Evolutionary conservation across 148 eudicot genomes (phyloP).

Genomic region (Rhododendron ferrugineum): DNA sequence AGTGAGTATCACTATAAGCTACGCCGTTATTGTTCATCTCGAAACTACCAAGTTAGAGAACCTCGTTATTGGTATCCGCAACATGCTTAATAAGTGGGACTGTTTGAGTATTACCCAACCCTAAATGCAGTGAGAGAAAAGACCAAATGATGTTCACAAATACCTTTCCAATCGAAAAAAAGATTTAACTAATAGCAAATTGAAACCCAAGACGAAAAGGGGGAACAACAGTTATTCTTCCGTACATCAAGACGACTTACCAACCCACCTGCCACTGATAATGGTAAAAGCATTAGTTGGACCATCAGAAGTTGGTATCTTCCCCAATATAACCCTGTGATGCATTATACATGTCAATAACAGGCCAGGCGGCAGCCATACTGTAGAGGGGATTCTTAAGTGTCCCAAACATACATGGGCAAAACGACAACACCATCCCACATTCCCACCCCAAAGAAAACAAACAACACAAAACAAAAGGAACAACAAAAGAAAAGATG

Average conservation of each 20-base stretch:
- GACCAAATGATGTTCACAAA: neutral
- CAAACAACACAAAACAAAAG: neutral
- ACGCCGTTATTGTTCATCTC: neutral
- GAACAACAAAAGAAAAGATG: neutral
- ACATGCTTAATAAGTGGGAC: neutral
- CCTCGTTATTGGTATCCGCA: neutral
- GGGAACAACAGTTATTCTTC: slow-evolving; percentile 22
- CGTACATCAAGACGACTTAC: slow-evolving; percentile 44
- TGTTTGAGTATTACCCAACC: neutral
- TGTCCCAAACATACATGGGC: slow-evolving; percentile 5
- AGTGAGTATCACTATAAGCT: neutral
- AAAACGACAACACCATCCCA: slow-evolving; percentile 1
- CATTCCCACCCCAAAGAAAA: neutral
- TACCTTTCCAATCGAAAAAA: neutral
- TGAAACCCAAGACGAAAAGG: slow-evolving; percentile 5
- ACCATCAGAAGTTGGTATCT: slow-evolving; percentile 86
- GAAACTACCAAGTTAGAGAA: neutral
- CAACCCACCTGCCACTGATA: slow-evolving; percentile 92
- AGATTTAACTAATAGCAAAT: neutral
- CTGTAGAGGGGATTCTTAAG: slow-evolving; percentile 22
- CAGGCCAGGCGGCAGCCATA: slow-evolving; percentile 36
- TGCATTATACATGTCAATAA: slow-evolving; percentile 61
- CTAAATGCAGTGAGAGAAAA: neutral
- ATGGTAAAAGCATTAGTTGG: slow-evolving; percentile 75
- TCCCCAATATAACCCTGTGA: slow-evolving; percentile 98